Conservation (phyloP, 1,139 yeast genomes). For the Sugiyamaella neomexicana region DNA sequence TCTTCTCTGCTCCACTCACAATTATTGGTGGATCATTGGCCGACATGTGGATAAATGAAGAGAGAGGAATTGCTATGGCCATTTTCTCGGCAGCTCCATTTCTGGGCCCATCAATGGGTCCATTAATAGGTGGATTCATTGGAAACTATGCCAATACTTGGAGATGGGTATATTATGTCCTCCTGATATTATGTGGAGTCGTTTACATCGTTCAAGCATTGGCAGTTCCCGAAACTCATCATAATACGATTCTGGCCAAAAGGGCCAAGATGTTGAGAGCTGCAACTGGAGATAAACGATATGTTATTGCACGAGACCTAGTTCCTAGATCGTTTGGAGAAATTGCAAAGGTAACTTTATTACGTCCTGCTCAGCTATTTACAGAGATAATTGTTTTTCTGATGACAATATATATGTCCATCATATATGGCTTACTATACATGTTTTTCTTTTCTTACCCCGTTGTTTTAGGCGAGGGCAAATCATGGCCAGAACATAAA, state of each 20-base stretch:
- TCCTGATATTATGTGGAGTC: slow-evolving; percentile 57
- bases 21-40: slow-evolving; percentile 77
- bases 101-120: slow-evolving; percentile 65
- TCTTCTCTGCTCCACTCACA: slow-evolving; percentile 78
- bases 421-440: slow-evolving; percentile 82
- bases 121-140: slow-evolving; percentile 68
- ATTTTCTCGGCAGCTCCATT: slow-evolving; percentile 70
- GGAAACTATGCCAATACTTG: slow-evolving; percentile 57
- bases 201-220: slow-evolving; percentile 48
- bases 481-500: slow-evolving; percentile 63
- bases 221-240: slow-evolving; percentile 81
- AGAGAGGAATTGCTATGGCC: slow-evolving; percentile 76
- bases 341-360: slow-evolving; percentile 62
- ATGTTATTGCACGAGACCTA: slow-evolving; percentile 87
- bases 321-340: slow-evolving; percentile 64
- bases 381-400: slow-evolving; percentile 80
- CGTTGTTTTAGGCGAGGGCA: slow-evolving; percentile 62
- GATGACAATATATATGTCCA: slow-evolving; percentile 81
- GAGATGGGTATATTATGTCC: slow-evolving; percentile 77
- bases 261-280: slow-evolving; percentile 72
- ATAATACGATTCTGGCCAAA: slow-evolving; percentile 75
- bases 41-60: slow-evolving; percentile 63
- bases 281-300: slow-evolving; percentile 78
- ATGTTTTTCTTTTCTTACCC: slow-evolving; percentile 91
- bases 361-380: slow-evolving; percentile 72